Conservation (phyloP, 2,329 filamentous ascomycete species). For the Plenodomus lindquistii region DNA sequence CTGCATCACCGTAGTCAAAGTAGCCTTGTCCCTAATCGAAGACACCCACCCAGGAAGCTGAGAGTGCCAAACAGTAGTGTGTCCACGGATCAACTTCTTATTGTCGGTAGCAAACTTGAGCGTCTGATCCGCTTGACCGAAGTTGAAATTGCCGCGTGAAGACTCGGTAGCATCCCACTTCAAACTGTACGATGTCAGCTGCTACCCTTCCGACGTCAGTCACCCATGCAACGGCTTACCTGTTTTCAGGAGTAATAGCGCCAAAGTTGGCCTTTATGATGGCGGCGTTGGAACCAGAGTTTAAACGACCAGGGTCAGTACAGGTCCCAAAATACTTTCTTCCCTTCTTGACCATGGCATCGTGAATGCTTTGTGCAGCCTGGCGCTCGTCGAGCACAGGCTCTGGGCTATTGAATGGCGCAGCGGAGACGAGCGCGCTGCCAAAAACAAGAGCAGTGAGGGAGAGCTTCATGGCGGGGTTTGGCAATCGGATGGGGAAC, state of each 20-base stretch:
- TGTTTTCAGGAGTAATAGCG: slow-evolving; percentile 69
- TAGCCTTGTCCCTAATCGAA: slow-evolving; percentile 56
- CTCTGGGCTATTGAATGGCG: slow-evolving; percentile 37
- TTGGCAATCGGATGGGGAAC: background rate
- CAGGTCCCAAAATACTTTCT: slow-evolving; percentile 68
- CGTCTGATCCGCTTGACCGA: slow-evolving; percentile 60
- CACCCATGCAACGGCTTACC: slow-evolving; percentile 14
- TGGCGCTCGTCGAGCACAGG: slow-evolving; percentile 33
- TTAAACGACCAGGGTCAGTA: slow-evolving; percentile 60
- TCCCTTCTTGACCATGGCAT: slow-evolving; percentile 63
- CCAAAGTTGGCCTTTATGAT: slow-evolving; percentile 68
- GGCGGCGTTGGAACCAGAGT: slow-evolving; percentile 55
- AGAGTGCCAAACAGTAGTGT: slow-evolving; percentile 68
- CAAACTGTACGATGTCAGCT: slow-evolving; percentile 52
- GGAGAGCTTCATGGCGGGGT: slow-evolving; percentile 36
- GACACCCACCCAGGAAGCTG: slow-evolving; percentile 61
- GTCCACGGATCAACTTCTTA: slow-evolving; percentile 64
- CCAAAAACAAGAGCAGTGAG: slow-evolving; percentile 33
- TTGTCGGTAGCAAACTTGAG: slow-evolving; percentile 62
- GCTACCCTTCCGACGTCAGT: background rate
- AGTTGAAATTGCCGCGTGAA: slow-evolving; percentile 51
- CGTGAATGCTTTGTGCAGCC: slow-evolving; percentile 56
- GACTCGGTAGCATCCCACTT: slow-evolving; percentile 67
- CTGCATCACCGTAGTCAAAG: slow-evolving; percentile 62
- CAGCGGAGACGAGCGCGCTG: slow-evolving; percentile 32